Evolutionary conservation across 176 grass and related monocot species (phyloP).

Genomic region (sorghum (Sorghum bicolor)): DNA sequence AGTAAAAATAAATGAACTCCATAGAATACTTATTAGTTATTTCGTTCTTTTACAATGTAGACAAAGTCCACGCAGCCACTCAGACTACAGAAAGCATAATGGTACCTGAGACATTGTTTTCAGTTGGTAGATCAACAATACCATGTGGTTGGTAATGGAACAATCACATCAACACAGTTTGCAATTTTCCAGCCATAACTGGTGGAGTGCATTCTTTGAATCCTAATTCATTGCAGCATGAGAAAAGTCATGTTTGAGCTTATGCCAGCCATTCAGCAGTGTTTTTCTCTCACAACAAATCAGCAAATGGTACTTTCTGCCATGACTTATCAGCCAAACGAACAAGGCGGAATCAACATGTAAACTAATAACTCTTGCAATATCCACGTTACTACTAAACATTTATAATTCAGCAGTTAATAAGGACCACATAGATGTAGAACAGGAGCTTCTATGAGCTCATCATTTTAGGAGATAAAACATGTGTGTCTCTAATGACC

Average conservation of each 20-base stretch:
- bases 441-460: neutral
- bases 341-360: neutral
- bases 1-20: conserved; percentile 31
- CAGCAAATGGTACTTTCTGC: too few species aligned
- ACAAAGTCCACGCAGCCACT: neutral
- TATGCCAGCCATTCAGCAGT: too few species aligned
- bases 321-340: too few species aligned
- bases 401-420: neutral
- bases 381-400: conserved; percentile 1
- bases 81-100: neutral
- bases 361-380: conserved; percentile 3
- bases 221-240: neutral
- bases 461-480: conserved; percentile 25
- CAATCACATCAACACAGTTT: neutral
- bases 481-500: neutral
- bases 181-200: neutral
- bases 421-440: neutral
- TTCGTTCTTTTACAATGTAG: neutral
- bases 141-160: neutral
- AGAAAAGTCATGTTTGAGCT: neutral
- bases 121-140: neutral
- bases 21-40: neutral
- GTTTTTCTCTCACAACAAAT: too few species aligned
- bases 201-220: neutral
- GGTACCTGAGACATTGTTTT: neutral